These are phyloP conservation scores for Fusarium brevicatenulatum DNA, from an alignment of 2,329 filamentous ascomycete species.

Conservation along the genomic window DNA sequence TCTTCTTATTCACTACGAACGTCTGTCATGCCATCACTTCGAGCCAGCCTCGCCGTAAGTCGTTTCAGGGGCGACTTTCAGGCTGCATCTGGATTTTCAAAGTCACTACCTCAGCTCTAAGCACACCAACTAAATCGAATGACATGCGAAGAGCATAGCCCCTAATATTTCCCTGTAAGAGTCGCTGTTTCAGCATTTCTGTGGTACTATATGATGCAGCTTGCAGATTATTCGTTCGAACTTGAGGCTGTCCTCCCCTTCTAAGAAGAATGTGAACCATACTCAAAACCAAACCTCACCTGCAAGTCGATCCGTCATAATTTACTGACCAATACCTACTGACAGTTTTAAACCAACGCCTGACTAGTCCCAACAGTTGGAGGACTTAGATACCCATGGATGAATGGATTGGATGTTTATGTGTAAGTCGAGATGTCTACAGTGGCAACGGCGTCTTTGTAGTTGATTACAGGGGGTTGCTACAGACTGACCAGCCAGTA, in stretches of 20 bases:
- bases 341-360: accelerated
- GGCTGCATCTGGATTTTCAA: neutral
- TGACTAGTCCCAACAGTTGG: neutral
- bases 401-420: too few relatives aligned
- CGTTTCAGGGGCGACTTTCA: neutral
- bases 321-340: too few relatives aligned
- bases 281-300: neutral
- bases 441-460: constrained; percentile 1
- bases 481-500: neutral
- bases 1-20: too few relatives aligned
- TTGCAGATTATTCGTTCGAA: neutral
- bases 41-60: neutral
- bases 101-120: neutral
- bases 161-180: neutral
- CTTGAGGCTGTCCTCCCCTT: neutral
- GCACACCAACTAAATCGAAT: neutral
- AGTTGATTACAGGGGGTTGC: neutral
- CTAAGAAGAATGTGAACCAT: neutral
- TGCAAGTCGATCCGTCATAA: neutral
- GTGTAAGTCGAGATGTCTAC: neutral
- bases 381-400: neutral
- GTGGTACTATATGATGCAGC: neutral
- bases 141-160: neutral
- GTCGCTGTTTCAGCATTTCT: neutral
- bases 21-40: neutral